Evolutionary conservation across 208 protist species (phyloP), one percentile per base, ranked within the genome.

Genomic region (Cochliopodium minus): DNA sequence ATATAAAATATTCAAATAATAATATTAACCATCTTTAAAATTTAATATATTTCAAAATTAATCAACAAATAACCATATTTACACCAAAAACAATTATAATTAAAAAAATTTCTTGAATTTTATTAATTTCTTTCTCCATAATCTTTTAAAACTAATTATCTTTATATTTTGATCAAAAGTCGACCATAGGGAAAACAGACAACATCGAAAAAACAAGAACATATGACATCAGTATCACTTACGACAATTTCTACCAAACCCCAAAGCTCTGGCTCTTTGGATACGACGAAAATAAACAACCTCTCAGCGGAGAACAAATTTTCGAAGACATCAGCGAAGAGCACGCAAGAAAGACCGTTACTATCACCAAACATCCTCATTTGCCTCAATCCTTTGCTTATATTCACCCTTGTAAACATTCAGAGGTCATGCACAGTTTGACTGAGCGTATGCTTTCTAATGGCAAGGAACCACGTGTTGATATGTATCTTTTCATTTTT

Each of bases 201-300:
- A 72, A 74, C 50, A 64, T 84, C 33, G 32, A 75, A 4, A 36
- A 60, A 34, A 78, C 79, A 28, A 71, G 91, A 17, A 86, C 87
- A 17, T 96, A 96, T 69, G 89, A 95, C 62, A 64, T 96, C 2
- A 84, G 73, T 51, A 94, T 96, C 49, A 88, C 88, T 0, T 96
- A 96, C 61, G 90, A 96, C 67, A 91, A 93, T 60, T 96, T 91
- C 66, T 91, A 95, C 55, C 75, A 87, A 65, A 94, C 88, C 15
- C 90, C 88, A 23, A 69, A 86, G 10, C 78, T 96, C 26, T 96
- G 89, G 77, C 66, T 96, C 32, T 87, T 88, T 55, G 91, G 91
- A 1, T 94, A 94, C 54, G 74, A 71, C 28, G 66, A 72, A 29
- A 61, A 67, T 28, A 52, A 62, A 4, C 35, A 76, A 33, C 85